These are phyloP conservation scores for Delonix regia DNA, from an alignment of 306 rosid species.

Conservation along the genomic window DNA sequence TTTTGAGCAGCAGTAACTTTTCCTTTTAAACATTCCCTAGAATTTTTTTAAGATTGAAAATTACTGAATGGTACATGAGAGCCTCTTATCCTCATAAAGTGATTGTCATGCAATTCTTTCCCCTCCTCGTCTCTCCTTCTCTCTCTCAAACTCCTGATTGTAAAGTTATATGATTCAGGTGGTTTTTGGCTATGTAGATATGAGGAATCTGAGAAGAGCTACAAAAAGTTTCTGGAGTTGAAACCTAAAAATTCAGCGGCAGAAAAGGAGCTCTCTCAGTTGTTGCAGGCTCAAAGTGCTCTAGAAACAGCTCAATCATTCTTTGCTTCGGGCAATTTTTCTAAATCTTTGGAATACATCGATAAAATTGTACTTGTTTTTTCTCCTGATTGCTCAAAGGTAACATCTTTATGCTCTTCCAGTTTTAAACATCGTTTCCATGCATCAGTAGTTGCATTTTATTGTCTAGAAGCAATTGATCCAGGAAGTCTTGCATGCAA, in stretches of 20 bases:
- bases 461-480: slow-evolving; percentile 30
- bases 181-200: slow-evolving; percentile 99
- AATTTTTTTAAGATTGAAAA: not conserved
- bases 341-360: slow-evolving; percentile 85
- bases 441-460: slow-evolving; percentile 13
- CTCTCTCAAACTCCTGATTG: slow-evolving; percentile 73
- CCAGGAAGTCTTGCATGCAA: slow-evolving; percentile 7
- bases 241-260: slow-evolving; percentile 72
- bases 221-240: slow-evolving; percentile 75
- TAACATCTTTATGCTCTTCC: slow-evolving; percentile 33
- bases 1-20: slow-evolving; percentile 7
- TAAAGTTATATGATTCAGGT: slow-evolving; percentile 95
- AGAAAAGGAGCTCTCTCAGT: slow-evolving; percentile 92
- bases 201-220: slow-evolving; percentile 87
- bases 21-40: not conserved
- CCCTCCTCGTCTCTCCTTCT: not conserved
- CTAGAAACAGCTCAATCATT: slow-evolving; percentile 77
- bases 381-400: slow-evolving; percentile 91
- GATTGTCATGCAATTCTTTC: slow-evolving; percentile 18
- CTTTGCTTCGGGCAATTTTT: slow-evolving; percentile 59
- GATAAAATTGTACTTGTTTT: slow-evolving; percentile 94
- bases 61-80: not conserved
- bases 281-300: slow-evolving; percentile 84
- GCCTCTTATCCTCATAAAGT: slow-evolving; percentile 30
- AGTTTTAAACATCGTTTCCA: not conserved